A percentile compares a stretch with the other conserved stretches of the same genome.
These are phyloP conservation scores for Cordia subcordata DNA, from an alignment of 257 asterid species.

Conservation along the genomic window DNA sequence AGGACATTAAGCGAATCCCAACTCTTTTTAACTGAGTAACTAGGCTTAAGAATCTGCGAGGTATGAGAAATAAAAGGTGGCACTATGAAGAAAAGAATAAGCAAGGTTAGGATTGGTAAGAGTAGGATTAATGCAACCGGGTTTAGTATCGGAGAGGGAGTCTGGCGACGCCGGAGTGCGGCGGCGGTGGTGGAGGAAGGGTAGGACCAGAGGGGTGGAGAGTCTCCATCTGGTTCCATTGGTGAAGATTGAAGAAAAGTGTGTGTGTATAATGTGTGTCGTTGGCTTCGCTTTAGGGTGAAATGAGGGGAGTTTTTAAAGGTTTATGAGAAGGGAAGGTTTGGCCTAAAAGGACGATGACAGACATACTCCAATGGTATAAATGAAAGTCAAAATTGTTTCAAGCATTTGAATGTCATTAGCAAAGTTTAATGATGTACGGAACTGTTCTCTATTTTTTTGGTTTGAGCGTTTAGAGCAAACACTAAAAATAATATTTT, in stretches of 20 bases:
- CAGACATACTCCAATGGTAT: background rate
- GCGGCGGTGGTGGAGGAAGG: slow-evolving; percentile 35
- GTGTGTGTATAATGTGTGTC: background rate
- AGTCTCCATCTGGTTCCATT: slow-evolving; percentile 65
- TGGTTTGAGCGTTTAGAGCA: background rate
- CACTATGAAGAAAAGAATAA: slow-evolving; percentile 38
- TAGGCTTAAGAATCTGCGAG: slow-evolving; percentile 49
- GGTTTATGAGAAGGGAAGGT: slow-evolving; percentile 12
- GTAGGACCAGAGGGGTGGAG: slow-evolving; percentile 58
- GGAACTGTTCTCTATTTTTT: slow-evolving; percentile 1
- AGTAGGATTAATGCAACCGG: slow-evolving; percentile 53
- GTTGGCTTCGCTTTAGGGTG: slow-evolving; percentile 31
- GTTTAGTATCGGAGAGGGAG: slow-evolving; percentile 41
- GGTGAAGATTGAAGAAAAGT: background rate
- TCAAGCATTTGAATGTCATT: slow-evolving; percentile 5
- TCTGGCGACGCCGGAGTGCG: slow-evolving; percentile 52
- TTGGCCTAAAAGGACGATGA: slow-evolving; percentile 27
- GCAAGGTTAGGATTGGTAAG: slow-evolving; percentile 38
- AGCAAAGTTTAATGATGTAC: slow-evolving; percentile 1
- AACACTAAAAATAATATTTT: no score
- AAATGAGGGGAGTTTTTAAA: slow-evolving; percentile 21
- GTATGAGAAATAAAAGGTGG: slow-evolving; percentile 60
- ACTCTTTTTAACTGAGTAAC: slow-evolving; percentile 56
- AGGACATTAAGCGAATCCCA: slow-evolving; percentile 67
- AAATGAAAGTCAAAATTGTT: slow-evolving; percentile 9